Evolutionary conservation across 331 rosid genomes (phyloP).

Genomic region (Dryas integrifolia): DNA sequence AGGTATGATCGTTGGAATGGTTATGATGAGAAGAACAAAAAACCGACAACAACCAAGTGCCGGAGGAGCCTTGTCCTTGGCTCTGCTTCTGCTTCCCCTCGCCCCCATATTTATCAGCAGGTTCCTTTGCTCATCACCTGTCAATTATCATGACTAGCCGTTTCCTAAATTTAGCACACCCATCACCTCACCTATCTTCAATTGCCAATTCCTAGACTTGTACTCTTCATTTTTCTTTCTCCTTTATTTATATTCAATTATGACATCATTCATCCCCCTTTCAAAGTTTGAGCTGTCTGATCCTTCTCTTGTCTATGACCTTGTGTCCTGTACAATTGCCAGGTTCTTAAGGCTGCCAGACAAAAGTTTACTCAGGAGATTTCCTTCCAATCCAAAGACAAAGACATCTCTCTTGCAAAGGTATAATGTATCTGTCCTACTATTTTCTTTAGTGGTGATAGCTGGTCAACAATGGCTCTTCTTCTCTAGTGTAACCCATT

Average conservation of each 20-base stretch:
- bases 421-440: background rate
- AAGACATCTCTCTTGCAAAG: slow-evolving; percentile 11
- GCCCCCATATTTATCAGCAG: slow-evolving; percentile 4
- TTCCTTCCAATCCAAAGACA: slow-evolving; percentile 9
- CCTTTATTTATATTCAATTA: background rate
- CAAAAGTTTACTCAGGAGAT: slow-evolving; percentile 16
- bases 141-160: background rate
- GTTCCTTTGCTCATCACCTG: slow-evolving; percentile 6
- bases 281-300: background rate
- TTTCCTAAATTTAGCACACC: background rate
- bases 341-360: slow-evolving; percentile 21
- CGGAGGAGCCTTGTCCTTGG: slow-evolving; percentile 18
- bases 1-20: slow-evolving; percentile 8
- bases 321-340: background rate
- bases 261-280: background rate
- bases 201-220: background rate
- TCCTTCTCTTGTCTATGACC: too few relatives aligned
- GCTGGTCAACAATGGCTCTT: background rate
- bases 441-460: background rate
- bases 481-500: background rate
- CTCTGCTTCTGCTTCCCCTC: slow-evolving; percentile 15
- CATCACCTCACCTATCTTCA: background rate
- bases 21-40: background rate
- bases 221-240: background rate
- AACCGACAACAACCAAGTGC: slow-evolving; percentile 7